Base-by-base conservation (phyloP, 1,139 yeast genomes). In the Debaryomyces robertsiae region DNA sequence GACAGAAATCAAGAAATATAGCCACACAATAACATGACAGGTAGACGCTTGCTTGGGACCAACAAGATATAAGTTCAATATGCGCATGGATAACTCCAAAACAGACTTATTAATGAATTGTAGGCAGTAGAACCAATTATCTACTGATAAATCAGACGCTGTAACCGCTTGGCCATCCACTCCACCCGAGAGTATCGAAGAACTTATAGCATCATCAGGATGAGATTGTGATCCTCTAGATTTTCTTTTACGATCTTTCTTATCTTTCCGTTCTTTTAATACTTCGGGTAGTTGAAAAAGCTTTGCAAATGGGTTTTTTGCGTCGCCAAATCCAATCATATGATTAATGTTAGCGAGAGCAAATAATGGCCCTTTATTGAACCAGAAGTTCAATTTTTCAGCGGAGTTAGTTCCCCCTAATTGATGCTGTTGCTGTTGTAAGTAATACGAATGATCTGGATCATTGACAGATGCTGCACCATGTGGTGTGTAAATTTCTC, bases 281-380 rank as follows among this genome's bases (percentile, higher is more conserved):
- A 84, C 86, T 53, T 82, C 85, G 0, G 90, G 85, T 22, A 85
- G 65, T 43, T 77, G 81, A 59, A 85, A 85, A 14, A 85, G 57
- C 52, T 81, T 78, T 3, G 91, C 88, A 62, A 85, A 84, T 14
- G 93, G 90, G 54, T 83, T 84, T 37, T 73, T 71, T 3, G 86
- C 73, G 54, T 83, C 85, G 24, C 94, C 94, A 61, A 84, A 82
- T 1, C 94, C 94, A 38, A 83, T 77, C 36, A 84, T 58, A 61
- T 84, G 91, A 53, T 82, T 75, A 41, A 85, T 80, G 53, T 85
- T 86, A 19, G 89, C 82, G 42, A 84, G 70, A 1, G 93, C 91
- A 67, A 85, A 84, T 30, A 81, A 71, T 1, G 90, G 79, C 2
- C 88, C 83, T 55, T 84, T 84, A 52, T 83, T 83, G 52, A 81